Conservation (phyloP, 2,329 filamentous ascomycete species). For the Leptographium wingfieldii region DNA sequence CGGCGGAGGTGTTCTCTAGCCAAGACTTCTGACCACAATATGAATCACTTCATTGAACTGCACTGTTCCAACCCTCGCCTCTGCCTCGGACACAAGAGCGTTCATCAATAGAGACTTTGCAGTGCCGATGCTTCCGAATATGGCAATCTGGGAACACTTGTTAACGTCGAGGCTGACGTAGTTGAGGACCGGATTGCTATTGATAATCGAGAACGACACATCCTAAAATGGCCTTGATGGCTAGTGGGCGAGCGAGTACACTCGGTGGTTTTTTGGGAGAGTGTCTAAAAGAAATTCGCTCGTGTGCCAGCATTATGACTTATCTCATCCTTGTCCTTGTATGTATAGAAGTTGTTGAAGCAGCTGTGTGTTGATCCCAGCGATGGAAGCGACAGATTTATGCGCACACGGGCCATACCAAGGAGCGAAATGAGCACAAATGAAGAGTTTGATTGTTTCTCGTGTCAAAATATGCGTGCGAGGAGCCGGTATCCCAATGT, state of each 20-base stretch:
- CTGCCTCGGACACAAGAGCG: conserved; percentile 24
- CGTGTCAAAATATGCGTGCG: not conserved
- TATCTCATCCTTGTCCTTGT: no score
- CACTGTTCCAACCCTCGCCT: conserved; percentile 14
- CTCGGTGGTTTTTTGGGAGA: no score
- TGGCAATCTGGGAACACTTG: not conserved
- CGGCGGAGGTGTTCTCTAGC: conserved; percentile 26
- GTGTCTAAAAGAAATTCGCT: no score
- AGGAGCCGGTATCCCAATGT: not conserved
- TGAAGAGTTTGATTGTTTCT: not conserved
- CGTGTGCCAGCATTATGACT: no score
- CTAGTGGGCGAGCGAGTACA: no score
- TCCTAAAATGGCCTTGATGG: not conserved
- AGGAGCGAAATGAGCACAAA: not conserved
- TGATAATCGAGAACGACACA: not conserved
- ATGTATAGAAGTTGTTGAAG: not conserved
- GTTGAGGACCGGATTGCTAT: not conserved
- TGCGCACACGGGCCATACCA: not conserved
- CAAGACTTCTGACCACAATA: conserved; percentile 32
- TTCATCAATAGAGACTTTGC: conserved; percentile 28
- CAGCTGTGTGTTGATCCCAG: not conserved
- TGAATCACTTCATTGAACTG: conserved; percentile 16
- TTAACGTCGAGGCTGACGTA: not conserved
- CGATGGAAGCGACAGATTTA: not conserved
- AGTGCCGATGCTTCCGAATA: conserved; percentile 27